Base-by-base conservation (phyloP, 345 rosid genomes). In the Linum lewisii region DNA sequence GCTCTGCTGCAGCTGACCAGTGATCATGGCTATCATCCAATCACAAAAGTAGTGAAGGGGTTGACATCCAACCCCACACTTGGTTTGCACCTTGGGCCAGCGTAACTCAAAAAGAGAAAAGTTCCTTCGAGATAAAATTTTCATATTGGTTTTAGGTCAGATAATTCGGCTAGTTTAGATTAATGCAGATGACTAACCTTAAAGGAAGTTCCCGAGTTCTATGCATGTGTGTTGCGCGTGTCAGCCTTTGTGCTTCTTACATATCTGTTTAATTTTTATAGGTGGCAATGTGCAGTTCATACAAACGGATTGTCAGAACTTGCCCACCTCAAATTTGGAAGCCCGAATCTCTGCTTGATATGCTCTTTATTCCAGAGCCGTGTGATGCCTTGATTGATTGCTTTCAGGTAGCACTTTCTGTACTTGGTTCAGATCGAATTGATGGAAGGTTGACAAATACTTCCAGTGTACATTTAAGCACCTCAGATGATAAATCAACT, bases 301-400 rank as follows among this genome's bases (percentile, higher is more conserved):
- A 80, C 61, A 63, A 58, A 64, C 78, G 86, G 75, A 83, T 88
- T 79, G 85, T 83, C 61, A 81, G 79, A 76, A 74, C 69, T 60
- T 88, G 91, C 59, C 95, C 95, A 36, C 85, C 91, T 63, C 66
- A 76, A 72, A 73, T 92, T 26, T 92, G 95, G 97, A 88, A 68
- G 72, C 91, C 91, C 44, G 81, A 84, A 66, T 81, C 68, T 74
- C 83, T 92, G 66, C 59, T 82, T 24, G 57, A 78, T 42, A 54
- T 78, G 68, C 82, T 92, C 66, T 76, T 76, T 71, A 65, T 71
- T 71, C 76, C 87, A 21, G 81, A 88, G 61, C 93, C 97, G 63
- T 88, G 86, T 71, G 63, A 72, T 62, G 68, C 71, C 50, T 75
- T 88, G 77, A 79, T 81, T 65, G 82, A 86, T 67, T 92, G 98